A percentile compares a stretch with the other conserved stretches of the same genome.
Evolutionary conservation across 1,284 basidiomycete species (phyloP).

Genomic region (Sphaerobolus stellatus): DNA sequence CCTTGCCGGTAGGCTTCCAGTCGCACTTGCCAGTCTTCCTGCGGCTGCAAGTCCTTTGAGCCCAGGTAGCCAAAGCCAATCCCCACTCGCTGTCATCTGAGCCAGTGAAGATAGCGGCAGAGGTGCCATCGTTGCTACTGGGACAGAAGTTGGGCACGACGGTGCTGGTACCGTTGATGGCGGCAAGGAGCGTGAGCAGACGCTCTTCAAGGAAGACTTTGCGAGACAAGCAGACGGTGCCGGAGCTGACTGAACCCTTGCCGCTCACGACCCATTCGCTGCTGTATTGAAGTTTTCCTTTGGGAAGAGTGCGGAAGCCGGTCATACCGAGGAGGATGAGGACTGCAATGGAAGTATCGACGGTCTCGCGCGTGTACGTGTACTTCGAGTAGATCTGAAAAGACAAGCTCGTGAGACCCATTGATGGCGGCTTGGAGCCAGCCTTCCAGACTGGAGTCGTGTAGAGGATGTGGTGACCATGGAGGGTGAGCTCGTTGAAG

Average conservation of each 20-base stretch:
- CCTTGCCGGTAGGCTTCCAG: slow-evolving; percentile 23
- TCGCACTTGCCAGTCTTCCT: slow-evolving; percentile 23
- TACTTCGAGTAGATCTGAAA: slow-evolving; percentile 23
- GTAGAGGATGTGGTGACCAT: slow-evolving; percentile 31
- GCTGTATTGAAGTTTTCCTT: slow-evolving; percentile 22
- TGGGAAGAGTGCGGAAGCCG: slow-evolving; percentile 22
- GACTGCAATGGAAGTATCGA: slow-evolving; percentile 6
- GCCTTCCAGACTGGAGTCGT: slow-evolving; percentile 30
- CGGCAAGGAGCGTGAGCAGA: slow-evolving; percentile 26
- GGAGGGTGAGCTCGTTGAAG: slow-evolving; percentile 25
- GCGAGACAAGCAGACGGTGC: slow-evolving; percentile 29
- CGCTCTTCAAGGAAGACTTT: slow-evolving; percentile 30
- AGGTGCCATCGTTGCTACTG: not conserved
- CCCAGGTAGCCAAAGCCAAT: slow-evolving; percentile 29
- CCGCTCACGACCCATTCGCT: slow-evolving; percentile 25
- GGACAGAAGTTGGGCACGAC: slow-evolving; percentile 27
- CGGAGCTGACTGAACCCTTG: slow-evolving; percentile 19
- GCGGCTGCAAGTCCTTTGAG: slow-evolving; percentile 19
- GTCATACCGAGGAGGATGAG: slow-evolving; percentile 28
- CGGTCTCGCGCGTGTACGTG: slow-evolving; percentile 5
- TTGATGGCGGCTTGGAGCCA: slow-evolving; percentile 20
- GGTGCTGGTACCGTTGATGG: slow-evolving; percentile 32
- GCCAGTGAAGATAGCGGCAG: not conserved
- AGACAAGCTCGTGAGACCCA: slow-evolving; percentile 27
- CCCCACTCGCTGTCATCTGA: slow-evolving; percentile 28